Evolutionary conservation across 2,329 filamentous ascomycete genomes (phyloP), one percentile per base, ranked within the genome.

Genomic region (Diaporthe aspalathi): DNA sequence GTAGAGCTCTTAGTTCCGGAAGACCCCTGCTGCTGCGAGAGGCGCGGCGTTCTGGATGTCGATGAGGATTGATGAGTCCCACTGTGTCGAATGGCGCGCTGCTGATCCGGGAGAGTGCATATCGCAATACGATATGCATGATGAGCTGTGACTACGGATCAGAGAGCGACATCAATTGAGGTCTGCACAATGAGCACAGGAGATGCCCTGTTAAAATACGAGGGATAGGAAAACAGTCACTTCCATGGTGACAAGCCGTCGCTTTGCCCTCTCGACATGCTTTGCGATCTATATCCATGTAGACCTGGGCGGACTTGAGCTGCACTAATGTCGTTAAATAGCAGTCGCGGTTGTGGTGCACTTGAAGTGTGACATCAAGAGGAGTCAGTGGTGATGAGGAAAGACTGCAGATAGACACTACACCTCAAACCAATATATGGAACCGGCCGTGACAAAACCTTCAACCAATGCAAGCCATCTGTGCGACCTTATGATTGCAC

Each of bases 11-110:
- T 54, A 3, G 27, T 54, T 54, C 27, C 17, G 52, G 9, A 54
- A n/a, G 52, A 54, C 24, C 27, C 52, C 29, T 54, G 52, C 52
- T 35, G 52, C 52, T 35, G 52, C 52, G 29, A 54, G 49, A 52
- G 52, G 52, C 14, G 52, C 52, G n/a, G 52, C 52, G 52, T 35
- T 54, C 27, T 54, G 52, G 52, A 35, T 54, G 52, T 35, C 27
- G 27, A 35, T 54, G 52, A 54, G 52, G 29, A 17, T 54, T 22
- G 52, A n/a, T n/a, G 9, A 14, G 52, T n/a, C 20, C 14, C 5
- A 35, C n/a, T 54, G 29, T 35, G 52, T 20, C 17, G 20, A 35
- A 35, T 54, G 29, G 52, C 35, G 29, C 17, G 52, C 52, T 35
- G 29, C 52, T 54, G n/a, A 54, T 35, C 17, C 29, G 14, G 52